These are phyloP conservation scores for Teunomyces cretensis DNA, from an alignment of 805 yeast species.

Conservation along the genomic window DNA sequence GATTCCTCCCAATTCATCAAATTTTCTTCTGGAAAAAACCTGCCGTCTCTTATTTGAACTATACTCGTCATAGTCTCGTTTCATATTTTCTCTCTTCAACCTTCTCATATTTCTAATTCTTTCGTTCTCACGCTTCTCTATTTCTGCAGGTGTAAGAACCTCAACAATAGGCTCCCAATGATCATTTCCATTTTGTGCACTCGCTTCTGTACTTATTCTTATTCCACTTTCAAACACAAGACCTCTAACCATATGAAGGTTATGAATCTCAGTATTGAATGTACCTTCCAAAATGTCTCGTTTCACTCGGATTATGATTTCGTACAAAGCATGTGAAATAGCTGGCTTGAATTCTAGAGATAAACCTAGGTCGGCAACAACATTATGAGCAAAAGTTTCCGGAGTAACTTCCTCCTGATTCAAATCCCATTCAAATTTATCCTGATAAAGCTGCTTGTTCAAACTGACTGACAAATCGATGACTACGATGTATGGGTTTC, in stretches of 20 bases:
- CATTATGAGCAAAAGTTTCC: conserved; percentile 76
- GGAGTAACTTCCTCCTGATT: conserved; percentile 58
- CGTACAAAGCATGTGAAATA: conserved; percentile 83
- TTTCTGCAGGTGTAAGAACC: conserved; percentile 84
- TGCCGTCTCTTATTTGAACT: conserved; percentile 35
- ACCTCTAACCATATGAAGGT: conserved; percentile 42
- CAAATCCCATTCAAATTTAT: conserved; percentile 94
- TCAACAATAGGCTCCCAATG: conserved; percentile 89
- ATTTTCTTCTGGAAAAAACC: conserved; percentile 45
- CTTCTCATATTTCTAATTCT: conserved; percentile 89
- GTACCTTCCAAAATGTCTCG: conserved; percentile 73
- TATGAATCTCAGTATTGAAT: conserved; percentile 42
- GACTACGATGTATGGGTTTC: conserved; percentile 51
- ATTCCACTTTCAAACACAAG: conserved; percentile 44
- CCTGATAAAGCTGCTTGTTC: conserved; percentile 82
- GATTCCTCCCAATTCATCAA: conserved; percentile 43
- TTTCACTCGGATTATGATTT: conserved; percentile 70
- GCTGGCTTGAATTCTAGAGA: conserved; percentile 86
- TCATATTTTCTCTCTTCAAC: conserved; percentile 85
- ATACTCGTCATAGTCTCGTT: conserved; percentile 50
- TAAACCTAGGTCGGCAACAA: conserved; percentile 83
- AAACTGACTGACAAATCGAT: conserved; percentile 79
- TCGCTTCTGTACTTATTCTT: conserved; percentile 50
- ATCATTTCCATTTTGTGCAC: conserved; percentile 76
- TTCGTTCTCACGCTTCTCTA: conserved; percentile 92